These are phyloP conservation scores for Nannochloropsis granulata DNA, from an alignment of 108 stramenopile genomes.

Conservation along the genomic window DNA sequence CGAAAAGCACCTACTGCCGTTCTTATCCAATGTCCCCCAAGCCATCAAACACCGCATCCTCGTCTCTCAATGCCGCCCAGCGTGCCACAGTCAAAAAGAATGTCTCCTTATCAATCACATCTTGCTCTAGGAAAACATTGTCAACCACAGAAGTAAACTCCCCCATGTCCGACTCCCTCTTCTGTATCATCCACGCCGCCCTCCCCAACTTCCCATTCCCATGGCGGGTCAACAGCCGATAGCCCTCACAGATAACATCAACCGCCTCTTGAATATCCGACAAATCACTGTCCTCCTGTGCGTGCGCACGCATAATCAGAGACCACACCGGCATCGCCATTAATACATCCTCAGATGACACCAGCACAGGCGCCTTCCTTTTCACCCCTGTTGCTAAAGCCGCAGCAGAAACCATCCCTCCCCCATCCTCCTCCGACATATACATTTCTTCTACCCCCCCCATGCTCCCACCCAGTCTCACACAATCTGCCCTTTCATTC, in stretches of 20 bases:
- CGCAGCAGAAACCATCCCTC: not conserved
- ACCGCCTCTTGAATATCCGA: not conserved
- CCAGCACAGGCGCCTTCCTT: not conserved
- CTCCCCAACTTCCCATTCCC: not conserved
- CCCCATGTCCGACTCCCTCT: not conserved
- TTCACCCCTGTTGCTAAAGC: not conserved
- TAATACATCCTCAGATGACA: not conserved
- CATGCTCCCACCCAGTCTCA: not conserved
- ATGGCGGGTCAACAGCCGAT: not conserved
- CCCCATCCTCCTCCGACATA: not conserved
- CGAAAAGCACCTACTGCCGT: too few species aligned
- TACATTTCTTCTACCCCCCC: not conserved
- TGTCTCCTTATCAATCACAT: not conserved
- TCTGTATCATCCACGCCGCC: not conserved
- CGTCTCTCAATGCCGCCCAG: not conserved
- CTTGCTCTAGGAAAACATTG: not conserved
- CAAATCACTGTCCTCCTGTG: not conserved
- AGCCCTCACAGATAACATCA: not conserved
- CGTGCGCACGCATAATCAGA: not conserved
- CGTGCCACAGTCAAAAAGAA: not conserved
- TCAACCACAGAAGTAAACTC: not conserved
- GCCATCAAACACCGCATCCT: not conserved
- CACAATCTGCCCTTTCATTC: not conserved
- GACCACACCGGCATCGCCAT: not conserved
- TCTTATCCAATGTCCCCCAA: not conserved